Evolutionary conservation across 2,329 filamentous ascomycete species (phyloP).

Genomic region (Ophiocordyceps camponoti-leonardi): DNA sequence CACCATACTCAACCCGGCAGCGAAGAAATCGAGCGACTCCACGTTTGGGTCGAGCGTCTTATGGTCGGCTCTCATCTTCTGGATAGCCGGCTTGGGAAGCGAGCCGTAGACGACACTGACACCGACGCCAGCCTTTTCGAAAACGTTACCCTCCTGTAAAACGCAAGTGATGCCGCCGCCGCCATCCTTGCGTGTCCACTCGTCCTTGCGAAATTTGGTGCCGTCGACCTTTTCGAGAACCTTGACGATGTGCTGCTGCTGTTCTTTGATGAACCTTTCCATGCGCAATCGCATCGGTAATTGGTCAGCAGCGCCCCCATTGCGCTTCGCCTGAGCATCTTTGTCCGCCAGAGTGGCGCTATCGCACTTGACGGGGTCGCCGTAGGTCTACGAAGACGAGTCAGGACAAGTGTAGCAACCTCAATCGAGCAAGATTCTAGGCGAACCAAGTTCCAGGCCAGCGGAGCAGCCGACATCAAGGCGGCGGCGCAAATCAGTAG

Average conservation of each 20-base stretch:
- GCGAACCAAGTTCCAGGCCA: conserved; percentile 43
- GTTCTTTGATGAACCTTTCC: conserved; percentile 89
- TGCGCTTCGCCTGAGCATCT: conserved; percentile 65
- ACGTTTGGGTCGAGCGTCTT: conserved; percentile 68
- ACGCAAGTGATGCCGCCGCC: conserved; percentile 92
- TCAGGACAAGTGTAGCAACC: conserved; percentile 3
- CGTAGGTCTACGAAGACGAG: conserved; percentile 17
- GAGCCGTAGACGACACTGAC: conserved; percentile 90
- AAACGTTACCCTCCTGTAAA: conserved; percentile 87
- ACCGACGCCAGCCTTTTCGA: conserved; percentile 94
- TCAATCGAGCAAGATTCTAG: conserved; percentile 1
- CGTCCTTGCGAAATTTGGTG: conserved; percentile 63
- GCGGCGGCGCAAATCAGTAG: conserved; percentile 18
- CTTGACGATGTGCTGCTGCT: conserved; percentile 74
- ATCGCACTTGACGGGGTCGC: conserved; percentile 34
- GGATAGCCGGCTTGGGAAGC: conserved; percentile 71
- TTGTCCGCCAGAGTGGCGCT: conserved; percentile 63
- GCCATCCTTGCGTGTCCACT: conserved; percentile 74
- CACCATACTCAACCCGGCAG: conserved; percentile 81
- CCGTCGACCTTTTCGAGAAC: conserved; percentile 76
- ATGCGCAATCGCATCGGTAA: conserved; percentile 96
- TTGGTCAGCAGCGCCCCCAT: conserved; percentile 44
- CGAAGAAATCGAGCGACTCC: conserved; percentile 85
- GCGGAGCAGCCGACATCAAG: conserved; percentile 31
- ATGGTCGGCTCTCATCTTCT: conserved; percentile 88